Percentiles rank a stretch among this genome's conserved stretches.
Conservation (phyloP, 148 eudicot species). For the Talinum fruticosum region DNA sequence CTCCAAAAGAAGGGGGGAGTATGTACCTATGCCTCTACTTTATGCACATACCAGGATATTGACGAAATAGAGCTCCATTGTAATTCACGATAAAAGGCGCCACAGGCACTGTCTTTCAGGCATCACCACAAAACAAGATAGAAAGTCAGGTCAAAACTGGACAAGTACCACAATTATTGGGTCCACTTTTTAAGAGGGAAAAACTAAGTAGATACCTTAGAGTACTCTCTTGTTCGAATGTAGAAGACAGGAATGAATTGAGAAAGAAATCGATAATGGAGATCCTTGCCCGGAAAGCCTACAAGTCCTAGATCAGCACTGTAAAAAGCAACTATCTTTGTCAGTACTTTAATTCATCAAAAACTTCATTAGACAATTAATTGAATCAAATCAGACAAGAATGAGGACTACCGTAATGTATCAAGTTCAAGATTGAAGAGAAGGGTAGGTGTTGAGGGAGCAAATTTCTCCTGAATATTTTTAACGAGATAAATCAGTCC, state of each 20-base stretch:
- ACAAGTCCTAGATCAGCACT: slow-evolving; percentile 94
- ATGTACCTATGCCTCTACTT: not conserved
- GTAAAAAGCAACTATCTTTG: slow-evolving; percentile 24
- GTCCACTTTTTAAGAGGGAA: not conserved
- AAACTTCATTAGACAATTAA: slow-evolving; percentile 11
- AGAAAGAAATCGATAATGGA: slow-evolving; percentile 93
- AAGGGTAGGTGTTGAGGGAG: slow-evolving; percentile 73
- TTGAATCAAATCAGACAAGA: slow-evolving; percentile 9
- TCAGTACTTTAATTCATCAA: slow-evolving; percentile 9
- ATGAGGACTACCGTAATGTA: slow-evolving; percentile 68
- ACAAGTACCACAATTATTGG: slow-evolving; percentile 2
- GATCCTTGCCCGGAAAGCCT: slow-evolving; percentile 89
- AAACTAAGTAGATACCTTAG: slow-evolving; percentile 57
- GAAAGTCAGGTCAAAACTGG: slow-evolving; percentile 19
- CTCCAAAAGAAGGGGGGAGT: not conserved
- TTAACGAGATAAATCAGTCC: not conserved
- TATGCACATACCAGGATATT: slow-evolving; percentile 77
- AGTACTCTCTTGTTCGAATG: slow-evolving; percentile 88
- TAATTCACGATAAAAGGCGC: slow-evolving; percentile 92
- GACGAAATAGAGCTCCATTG: slow-evolving; percentile 93
- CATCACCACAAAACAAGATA: slow-evolving; percentile 16
- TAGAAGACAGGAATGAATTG: slow-evolving; percentile 89
- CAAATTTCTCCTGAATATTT: slow-evolving; percentile 76
- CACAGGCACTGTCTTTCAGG: slow-evolving; percentile 91
- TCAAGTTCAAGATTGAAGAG: slow-evolving; percentile 97